A percentile compares a stretch with the other conserved stretches of the same genome.
phyloP scores from a whole-genome alignment of 139 green algal species.

The Tetratostichococcus sp. region DNA sequence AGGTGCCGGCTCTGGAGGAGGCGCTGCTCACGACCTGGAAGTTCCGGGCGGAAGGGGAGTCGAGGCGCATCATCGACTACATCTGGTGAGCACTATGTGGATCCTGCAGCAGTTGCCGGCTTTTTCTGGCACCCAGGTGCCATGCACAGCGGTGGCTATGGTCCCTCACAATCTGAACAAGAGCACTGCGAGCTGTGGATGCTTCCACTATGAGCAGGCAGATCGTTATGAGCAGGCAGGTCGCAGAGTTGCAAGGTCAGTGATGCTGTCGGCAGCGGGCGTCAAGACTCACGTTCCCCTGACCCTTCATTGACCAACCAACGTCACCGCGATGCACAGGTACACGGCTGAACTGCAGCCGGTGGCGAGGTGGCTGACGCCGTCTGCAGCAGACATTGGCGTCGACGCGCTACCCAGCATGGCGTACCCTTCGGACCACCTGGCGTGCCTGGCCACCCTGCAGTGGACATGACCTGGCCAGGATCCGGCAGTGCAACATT shows the following conservation, averaged over 20 bases:
- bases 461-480: background rate
- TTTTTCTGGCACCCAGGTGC: no score
- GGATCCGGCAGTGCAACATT: no score
- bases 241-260: no score
- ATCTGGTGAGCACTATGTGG: conserved; percentile 31
- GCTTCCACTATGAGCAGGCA: no score
- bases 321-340: conserved; percentile 1
- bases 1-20: background rate
- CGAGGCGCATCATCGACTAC: conserved; percentile 52
- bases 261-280: no score
- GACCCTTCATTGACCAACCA: no score
- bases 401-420: conserved; percentile 3
- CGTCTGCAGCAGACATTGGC: conserved; percentile 1
- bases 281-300: no score
- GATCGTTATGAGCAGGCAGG: no score
- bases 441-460: background rate
- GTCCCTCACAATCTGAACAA: no score
- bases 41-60: conserved; percentile 22
- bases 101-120: background rate
- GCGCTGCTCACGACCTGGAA: conserved; percentile 49
- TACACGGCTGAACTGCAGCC: conserved; percentile 7
- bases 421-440: conserved; percentile 14
- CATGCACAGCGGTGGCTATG: no score
- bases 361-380: conserved; percentile 4
- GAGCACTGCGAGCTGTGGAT: no score